Percentiles rank a stretch among this genome's conserved stretches.
These are phyloP conservation scores for Melastoma candidum DNA, from an alignment of 441 rosid species.

Conservation along the genomic window DNA sequence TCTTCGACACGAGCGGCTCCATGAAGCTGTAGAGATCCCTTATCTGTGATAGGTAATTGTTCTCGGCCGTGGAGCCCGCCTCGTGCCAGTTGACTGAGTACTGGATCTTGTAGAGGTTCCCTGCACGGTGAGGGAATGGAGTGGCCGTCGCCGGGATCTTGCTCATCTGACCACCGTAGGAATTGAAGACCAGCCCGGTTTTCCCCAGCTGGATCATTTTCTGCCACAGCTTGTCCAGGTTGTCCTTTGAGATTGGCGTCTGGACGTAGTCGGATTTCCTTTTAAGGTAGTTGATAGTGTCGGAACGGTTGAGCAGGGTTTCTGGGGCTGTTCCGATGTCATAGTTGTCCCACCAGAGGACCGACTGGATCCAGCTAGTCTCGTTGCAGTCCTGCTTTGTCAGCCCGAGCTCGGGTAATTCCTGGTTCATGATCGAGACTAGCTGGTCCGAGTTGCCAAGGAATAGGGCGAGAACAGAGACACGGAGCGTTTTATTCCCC, in stretches of 20 bases:
- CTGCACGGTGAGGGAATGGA: slow-evolving; percentile 12
- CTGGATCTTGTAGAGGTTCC: slow-evolving; percentile 15
- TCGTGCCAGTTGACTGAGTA: slow-evolving; percentile 10
- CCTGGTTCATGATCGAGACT: slow-evolving; percentile 5
- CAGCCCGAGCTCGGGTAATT: slow-evolving; percentile 8
- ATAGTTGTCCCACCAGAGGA: slow-evolving; percentile 7
- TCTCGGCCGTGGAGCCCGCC: slow-evolving; percentile 3
- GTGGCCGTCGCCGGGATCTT: slow-evolving; percentile 3
- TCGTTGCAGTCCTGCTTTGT: slow-evolving; percentile 7
- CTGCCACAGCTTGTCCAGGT: slow-evolving; percentile 9
- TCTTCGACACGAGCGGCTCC: slow-evolving; percentile 7
- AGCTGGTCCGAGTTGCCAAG: slow-evolving; percentile 7
- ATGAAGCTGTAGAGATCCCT: slow-evolving; percentile 4
- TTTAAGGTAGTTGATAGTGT: slow-evolving; percentile 1
- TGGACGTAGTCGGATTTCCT: slow-evolving; percentile 15
- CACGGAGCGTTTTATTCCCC: slow-evolving; percentile 4
- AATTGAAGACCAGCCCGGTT: slow-evolving; percentile 10
- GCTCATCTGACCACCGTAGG: slow-evolving; percentile 12
- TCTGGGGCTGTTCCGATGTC: slow-evolving; percentile 1
- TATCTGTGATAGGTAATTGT: slow-evolving; percentile 10
- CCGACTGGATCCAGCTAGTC: slow-evolving; percentile 12
- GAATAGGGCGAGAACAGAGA: slow-evolving; percentile 5
- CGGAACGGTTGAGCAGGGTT: background rate
- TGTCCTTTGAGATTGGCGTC: slow-evolving; percentile 8
- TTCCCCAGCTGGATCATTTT: slow-evolving; percentile 7